Conservation (phyloP, 2,329 filamentous ascomycete species). For the Stachybotrys chartarum region DNA sequence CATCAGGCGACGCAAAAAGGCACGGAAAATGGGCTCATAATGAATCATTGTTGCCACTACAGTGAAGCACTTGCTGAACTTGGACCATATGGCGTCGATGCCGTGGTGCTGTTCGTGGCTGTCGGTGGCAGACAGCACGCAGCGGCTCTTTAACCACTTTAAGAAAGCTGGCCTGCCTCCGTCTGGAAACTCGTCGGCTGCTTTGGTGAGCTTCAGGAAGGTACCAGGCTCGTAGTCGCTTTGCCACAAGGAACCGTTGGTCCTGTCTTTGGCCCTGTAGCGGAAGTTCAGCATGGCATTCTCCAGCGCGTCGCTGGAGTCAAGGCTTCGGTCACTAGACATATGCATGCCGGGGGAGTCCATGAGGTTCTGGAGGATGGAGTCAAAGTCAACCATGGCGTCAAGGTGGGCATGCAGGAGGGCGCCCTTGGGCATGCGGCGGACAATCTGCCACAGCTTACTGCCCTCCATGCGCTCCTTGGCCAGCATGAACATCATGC, state of each 20-base stretch:
- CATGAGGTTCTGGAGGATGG: constrained; percentile 66
- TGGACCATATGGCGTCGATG: constrained; percentile 75
- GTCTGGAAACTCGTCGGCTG: constrained; percentile 68
- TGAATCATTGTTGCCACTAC: constrained; percentile 69
- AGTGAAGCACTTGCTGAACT: constrained; percentile 69
- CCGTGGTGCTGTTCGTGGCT: constrained; percentile 76
- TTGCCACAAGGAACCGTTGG: constrained; percentile 56
- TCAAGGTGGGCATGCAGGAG: constrained; percentile 84
- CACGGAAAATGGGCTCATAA: constrained; percentile 84
- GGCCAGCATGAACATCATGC: constrained; percentile 89
- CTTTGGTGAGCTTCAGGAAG: constrained; percentile 51
- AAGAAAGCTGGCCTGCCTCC: constrained; percentile 67
- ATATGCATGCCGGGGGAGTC: constrained; percentile 69
- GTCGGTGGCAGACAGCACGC: constrained; percentile 64
- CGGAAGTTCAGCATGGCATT: constrained; percentile 54
- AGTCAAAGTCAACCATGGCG: constrained; percentile 85
- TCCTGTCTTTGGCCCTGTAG: constrained; percentile 41
- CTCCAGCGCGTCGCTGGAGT: constrained; percentile 43
- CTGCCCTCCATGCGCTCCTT: constrained; percentile 82
- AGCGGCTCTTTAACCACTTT: constrained; percentile 67
- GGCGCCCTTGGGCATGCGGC: constrained; percentile 81
- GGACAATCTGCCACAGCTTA: constrained; percentile 77
- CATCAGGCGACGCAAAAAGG: constrained; percentile 67
- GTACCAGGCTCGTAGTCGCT: constrained; percentile 51
- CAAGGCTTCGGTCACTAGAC: constrained; percentile 49